Percentiles rank a stretch among this genome's conserved stretches.
These are phyloP conservation scores for Trichothecium sympodiale DNA, from an alignment of 2,329 filamentous ascomycete genomes.

Conservation along the genomic window DNA sequence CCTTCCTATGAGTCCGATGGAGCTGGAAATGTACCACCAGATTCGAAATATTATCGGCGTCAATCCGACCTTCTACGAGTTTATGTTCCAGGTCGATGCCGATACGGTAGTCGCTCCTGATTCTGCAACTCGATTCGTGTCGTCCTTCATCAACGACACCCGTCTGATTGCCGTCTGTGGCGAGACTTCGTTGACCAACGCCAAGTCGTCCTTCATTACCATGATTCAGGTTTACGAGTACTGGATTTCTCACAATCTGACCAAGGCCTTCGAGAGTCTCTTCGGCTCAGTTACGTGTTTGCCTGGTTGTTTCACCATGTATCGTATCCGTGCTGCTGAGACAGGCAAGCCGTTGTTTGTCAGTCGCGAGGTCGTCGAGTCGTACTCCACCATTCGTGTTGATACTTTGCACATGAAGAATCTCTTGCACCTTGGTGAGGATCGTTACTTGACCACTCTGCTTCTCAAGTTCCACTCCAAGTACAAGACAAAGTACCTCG, in stretches of 20 bases:
- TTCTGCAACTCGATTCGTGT: constrained; percentile 83
- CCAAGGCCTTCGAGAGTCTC: constrained; percentile 93
- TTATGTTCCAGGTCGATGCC: constrained; percentile 90
- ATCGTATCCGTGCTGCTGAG: constrained; percentile 88
- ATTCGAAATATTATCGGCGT: constrained; percentile 98
- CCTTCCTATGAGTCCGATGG: constrained; percentile 85
- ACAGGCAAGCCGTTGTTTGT: constrained; percentile 94
- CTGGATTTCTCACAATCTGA: constrained; percentile 95
- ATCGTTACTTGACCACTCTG: constrained; percentile 92
- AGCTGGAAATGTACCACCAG: constrained; percentile 97
- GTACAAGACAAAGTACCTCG: constrained; percentile 98
- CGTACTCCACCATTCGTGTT: constrained; percentile 86
- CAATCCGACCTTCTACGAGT: constrained; percentile 97
- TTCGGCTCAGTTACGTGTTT: constrained; percentile 97
- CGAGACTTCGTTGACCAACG: constrained; percentile 87
- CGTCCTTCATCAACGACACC: constrained; percentile 83
- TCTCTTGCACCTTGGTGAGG: constrained; percentile 87
- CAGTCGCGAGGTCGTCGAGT: constrained; percentile 78
- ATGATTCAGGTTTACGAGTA: constrained; percentile 99
- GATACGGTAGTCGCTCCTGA: constrained; percentile 90
- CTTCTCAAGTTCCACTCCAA: constrained; percentile 84
- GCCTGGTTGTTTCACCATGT: constrained; percentile 99
- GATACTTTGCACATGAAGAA: constrained; percentile 99
- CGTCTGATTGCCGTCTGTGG: constrained; percentile 89
- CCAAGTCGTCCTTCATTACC: constrained; percentile 85